These are phyloP conservation scores for Geoglossum glabrum DNA, from an alignment of 495 filamentous ascomycete species.

Conservation along the genomic window DNA sequence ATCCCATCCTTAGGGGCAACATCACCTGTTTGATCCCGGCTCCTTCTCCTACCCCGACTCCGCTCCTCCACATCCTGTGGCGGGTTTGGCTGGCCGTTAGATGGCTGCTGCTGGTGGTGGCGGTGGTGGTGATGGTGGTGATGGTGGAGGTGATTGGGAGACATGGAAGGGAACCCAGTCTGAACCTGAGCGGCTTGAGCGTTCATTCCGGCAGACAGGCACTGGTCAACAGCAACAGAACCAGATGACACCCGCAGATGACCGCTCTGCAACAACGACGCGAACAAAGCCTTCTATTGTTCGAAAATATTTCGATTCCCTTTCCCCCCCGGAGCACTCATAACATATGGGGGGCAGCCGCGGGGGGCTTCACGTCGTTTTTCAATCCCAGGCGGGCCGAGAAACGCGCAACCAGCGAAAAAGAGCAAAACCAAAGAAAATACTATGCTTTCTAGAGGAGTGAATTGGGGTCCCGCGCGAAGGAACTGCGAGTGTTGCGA, in stretches of 20 bases:
- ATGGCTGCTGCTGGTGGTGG: neutral
- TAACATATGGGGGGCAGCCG: neutral
- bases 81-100: neutral
- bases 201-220: neutral
- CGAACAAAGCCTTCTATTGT: neutral
- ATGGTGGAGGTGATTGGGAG: neutral
- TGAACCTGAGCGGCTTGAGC: neutral
- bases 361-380: neutral
- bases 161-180: neutral
- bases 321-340: neutral
- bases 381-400: neutral
- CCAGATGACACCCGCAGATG: neutral
- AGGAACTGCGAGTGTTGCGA: neutral
- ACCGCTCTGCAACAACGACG: neutral
- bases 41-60: neutral
- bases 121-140: neutral
- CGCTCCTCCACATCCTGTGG: neutral
- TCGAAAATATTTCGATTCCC: neutral
- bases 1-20: constrained; percentile 15
- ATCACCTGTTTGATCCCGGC: constrained; percentile 3
- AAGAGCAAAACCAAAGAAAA: neutral
- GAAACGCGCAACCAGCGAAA: neutral
- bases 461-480: neutral
- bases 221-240: neutral
- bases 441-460: neutral